Base-by-base conservation (phyloP, 2,329 filamentous ascomycete species). In the Exophiala mesophila region DNA sequence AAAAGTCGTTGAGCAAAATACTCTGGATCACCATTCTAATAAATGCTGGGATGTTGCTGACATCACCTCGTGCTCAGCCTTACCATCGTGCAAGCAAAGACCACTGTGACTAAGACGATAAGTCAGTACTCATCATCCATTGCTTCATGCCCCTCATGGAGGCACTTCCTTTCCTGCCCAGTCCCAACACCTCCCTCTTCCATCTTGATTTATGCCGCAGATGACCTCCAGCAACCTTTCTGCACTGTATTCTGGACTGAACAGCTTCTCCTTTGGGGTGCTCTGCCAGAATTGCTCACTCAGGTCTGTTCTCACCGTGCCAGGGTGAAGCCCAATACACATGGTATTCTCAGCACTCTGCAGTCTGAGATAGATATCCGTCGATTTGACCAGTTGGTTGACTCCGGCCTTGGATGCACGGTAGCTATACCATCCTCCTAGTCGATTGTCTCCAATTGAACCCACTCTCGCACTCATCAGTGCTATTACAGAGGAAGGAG, bases 361-460 rank as follows among this genome's bases (percentile, higher is more conserved):
- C 3, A 72, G 68, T 24, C 63, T 63, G 21, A 92, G 64, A 57
- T 80, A 76, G 19, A 83, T 71, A 59, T 92, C 86, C 48, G 88
- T 80, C 5, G 76, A 83, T 64, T 81, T 85, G 5, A 78, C 77
- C 9, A 88, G 44, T 57, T 82, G 82, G 51, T 82, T 87, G 3
- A 90, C 78, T 2, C 74, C 85, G 0, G 85, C 78, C 63, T 92
- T 94, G 39, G 77, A 82, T 5, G 82, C 77, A 10, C 87, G 80
- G 62, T 92, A 92, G 42, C 74, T 80, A 62, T 88, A 94, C 87
- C 86, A 92, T 0, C 87, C 87, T 2, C 86, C 87, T 0, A 81
- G 69, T 2, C 65, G 59, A 57, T 94, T 90, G 55, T 90, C 85
- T 1, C 74, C 68, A 16, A 83, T 83, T 21, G 77, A 83, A 7